Evolutionary conservation across 208 protist species (phyloP).

Genomic region (Trypanosomatidae sp.): DNA sequence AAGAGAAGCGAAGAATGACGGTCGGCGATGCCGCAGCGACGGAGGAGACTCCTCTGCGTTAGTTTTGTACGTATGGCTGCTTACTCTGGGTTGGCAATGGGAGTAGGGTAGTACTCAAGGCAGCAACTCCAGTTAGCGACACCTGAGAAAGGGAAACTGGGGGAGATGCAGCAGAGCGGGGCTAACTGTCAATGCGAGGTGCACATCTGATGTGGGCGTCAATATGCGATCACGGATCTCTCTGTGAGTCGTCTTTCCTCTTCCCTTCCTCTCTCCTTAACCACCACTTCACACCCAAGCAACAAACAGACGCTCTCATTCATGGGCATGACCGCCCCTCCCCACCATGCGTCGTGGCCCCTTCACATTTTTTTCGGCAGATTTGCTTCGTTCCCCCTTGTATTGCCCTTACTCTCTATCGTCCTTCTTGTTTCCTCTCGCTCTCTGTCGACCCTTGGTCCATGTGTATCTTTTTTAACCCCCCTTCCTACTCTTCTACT

Average conservation of each 20-base stretch:
- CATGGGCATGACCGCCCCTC: background rate
- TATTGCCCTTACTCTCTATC: background rate
- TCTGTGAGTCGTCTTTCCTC: background rate
- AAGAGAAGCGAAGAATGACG: background rate
- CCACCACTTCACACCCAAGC: background rate
- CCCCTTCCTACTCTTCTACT: background rate
- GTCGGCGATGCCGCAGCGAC: background rate
- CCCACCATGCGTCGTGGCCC: background rate
- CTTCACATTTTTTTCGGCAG: background rate
- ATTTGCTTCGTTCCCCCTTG: background rate
- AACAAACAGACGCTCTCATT: background rate
- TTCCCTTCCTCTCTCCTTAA: background rate
- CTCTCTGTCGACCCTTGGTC: background rate
- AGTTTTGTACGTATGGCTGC: background rate
- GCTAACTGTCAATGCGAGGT: background rate
- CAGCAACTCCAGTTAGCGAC: background rate
- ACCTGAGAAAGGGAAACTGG: background rate
- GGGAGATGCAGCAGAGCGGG: background rate
- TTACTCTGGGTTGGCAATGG: background rate
- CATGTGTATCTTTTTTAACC: background rate
- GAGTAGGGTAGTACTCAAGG: too few species aligned
- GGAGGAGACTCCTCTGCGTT: background rate
- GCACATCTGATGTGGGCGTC: background rate
- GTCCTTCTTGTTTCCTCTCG: background rate
- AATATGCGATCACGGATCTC: background rate